phyloP scores from a whole-genome alignment of 1,139 yeast genomes.

The Pichia sp. region DNA sequence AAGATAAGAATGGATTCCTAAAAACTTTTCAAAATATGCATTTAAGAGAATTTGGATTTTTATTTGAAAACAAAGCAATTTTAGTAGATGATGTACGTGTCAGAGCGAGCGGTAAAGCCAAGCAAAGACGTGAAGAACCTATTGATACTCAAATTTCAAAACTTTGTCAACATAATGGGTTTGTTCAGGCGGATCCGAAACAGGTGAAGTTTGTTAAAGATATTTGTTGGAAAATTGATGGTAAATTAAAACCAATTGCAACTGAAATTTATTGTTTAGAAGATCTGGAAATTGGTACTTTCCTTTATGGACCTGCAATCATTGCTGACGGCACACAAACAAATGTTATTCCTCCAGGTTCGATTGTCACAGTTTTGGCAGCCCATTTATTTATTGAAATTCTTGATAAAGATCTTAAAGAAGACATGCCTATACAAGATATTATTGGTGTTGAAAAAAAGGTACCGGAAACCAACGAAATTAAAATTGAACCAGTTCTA shows the following conservation, averaged over 20 bases:
- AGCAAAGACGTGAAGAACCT: constrained; percentile 16
- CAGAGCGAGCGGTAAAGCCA: constrained; percentile 52
- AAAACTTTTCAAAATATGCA: constrained; percentile 36
- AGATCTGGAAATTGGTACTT: constrained; percentile 43
- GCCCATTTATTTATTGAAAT: constrained; percentile 37
- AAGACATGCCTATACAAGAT: background rate
- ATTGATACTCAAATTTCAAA: constrained; percentile 26
- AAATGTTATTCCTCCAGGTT: constrained; percentile 66
- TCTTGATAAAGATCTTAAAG: background rate
- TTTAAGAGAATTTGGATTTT: constrained; percentile 64
- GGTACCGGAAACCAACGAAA: constrained; percentile 7
- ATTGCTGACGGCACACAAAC: constrained; percentile 86
- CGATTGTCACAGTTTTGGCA: constrained; percentile 56
- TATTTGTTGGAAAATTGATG: constrained; percentile 21
- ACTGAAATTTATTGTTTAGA: constrained; percentile 27
- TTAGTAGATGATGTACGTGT: constrained; percentile 82
- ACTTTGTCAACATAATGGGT: constrained; percentile 11
- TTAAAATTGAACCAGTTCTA: constrained; percentile 43
- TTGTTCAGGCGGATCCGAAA: constrained; percentile 17
- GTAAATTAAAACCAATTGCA: constrained; percentile 10
- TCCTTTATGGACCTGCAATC: constrained; percentile 71
- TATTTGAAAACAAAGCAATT: constrained; percentile 48
- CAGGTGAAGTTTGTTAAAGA: constrained; percentile 19
- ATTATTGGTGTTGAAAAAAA: background rate
- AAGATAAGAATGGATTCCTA: constrained; percentile 21